Evolutionary conservation across 495 filamentous ascomycete genomes (phyloP).

Genomic region (Patellaria atrata): DNA sequence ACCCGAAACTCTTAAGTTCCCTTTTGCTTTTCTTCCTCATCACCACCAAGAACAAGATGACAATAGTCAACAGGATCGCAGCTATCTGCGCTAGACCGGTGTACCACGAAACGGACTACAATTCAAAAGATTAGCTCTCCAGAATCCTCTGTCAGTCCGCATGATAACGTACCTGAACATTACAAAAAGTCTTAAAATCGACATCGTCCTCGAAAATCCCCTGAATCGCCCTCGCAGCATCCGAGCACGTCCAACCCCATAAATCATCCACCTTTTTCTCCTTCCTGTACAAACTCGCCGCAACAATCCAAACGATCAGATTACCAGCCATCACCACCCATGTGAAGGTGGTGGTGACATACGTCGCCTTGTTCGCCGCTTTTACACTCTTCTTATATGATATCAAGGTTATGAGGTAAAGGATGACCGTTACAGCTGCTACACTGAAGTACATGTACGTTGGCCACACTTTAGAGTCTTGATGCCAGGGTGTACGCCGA

Average conservation of each 20-base stretch:
- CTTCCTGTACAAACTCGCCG: slow-evolving; percentile 16
- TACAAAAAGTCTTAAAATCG: slow-evolving; percentile 23
- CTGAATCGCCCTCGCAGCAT: slow-evolving; percentile 22
- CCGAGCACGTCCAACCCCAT: slow-evolving; percentile 28
- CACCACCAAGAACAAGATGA: slow-evolving; percentile 18
- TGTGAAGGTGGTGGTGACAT: slow-evolving; percentile 12
- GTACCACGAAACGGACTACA: slow-evolving; percentile 21
- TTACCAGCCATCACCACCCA: slow-evolving; percentile 17
- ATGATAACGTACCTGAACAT: slow-evolving; percentile 20
- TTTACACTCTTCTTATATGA: slow-evolving; percentile 14
- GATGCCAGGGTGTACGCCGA: slow-evolving; percentile 19
- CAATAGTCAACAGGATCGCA: slow-evolving; percentile 13
- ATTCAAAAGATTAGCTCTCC: slow-evolving; percentile 1
- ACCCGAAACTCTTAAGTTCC: slow-evolving; percentile 7
- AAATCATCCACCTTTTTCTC: slow-evolving; percentile 24
- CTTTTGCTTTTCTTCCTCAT: slow-evolving; percentile 20
- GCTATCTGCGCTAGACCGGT: slow-evolving; percentile 20
- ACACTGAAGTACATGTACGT: slow-evolving; percentile 23
- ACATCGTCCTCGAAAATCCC: slow-evolving; percentile 19
- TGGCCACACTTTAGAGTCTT: slow-evolving; percentile 21
- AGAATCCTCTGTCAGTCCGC: background rate
- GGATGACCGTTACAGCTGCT: slow-evolving; percentile 11
- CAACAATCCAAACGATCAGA: slow-evolving; percentile 20
- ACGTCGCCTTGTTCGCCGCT: slow-evolving; percentile 15
- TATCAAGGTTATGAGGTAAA: slow-evolving; percentile 18